Evolutionary conservation across 1,139 yeast species (phyloP), one percentile per base, ranked within the genome.

Genomic region (Yamadazyma oceani): DNA sequence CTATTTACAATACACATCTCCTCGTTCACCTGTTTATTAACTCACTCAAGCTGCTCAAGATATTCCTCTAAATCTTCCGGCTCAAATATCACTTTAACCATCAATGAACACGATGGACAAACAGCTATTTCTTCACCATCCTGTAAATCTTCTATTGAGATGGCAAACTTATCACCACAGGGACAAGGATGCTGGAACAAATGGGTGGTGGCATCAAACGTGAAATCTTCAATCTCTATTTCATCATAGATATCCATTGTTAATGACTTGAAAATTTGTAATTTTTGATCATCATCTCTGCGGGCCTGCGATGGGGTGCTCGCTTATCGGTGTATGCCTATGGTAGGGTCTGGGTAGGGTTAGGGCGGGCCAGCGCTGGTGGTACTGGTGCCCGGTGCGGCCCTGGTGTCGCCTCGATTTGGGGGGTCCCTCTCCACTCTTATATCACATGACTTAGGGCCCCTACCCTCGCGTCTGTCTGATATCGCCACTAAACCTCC

Each of bases 111-210:
- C 40, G 94, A 83, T 16, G 98, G 98, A 62, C 99, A 92, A 15
- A 90, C 94, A 0, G 98, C 99, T 34, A 89, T 81, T 45, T 88
- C 92, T 51, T 86, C 95, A 5, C 97, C 98, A 50, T 89, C 97
- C 45, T 73, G 70, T 60, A 94, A 69, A 56, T 94, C 98, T 51
- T 85, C 95, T 37, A 92, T 71, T 24, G 80, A 72, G 31, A 92
- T 85, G 57, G 94, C 95, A 63, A 92, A 92, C 54, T 82, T 73
- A 62, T 94, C 99, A 21, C 98, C 98, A 62, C 98, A 92, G 0
- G 99, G 99, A 69, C 98, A 92, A 4, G 99, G 99, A 53, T 90
- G 92, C 42, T 88, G 85, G 62, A 90, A 88, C 31, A 88, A 64
- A 60, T 84, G 89, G 10, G 86, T 80, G 21, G 70, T 70, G 3